Conservation (phyloP, 805 yeast genomes). For the Huiozyma naganishii region DNA sequence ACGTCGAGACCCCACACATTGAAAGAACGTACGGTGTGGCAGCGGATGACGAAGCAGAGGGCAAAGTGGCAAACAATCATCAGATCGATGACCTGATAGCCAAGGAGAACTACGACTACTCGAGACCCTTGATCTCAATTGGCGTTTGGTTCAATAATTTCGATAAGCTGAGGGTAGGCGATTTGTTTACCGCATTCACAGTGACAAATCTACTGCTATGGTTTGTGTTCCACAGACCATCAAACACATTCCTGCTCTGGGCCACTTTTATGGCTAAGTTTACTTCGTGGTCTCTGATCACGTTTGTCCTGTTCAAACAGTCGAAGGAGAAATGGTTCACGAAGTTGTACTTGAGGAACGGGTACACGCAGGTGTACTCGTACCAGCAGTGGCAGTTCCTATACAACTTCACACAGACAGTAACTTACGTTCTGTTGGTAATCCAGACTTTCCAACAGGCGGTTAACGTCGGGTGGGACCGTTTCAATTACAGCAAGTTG, state of each 20-base stretch:
- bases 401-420: slow-evolving; percentile 40
- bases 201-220: slow-evolving; percentile 32
- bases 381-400: slow-evolving; percentile 64
- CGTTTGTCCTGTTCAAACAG: slow-evolving; percentile 45
- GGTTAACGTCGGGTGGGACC: slow-evolving; percentile 9
- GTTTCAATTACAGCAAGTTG: slow-evolving; percentile 21
- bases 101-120: slow-evolving; percentile 33
- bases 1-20: slow-evolving; percentile 79
- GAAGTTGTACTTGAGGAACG: slow-evolving; percentile 50
- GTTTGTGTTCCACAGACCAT: slow-evolving; percentile 23
- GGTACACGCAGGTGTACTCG: slow-evolving; percentile 52
- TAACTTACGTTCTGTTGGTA: slow-evolving; percentile 46
- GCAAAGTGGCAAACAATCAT: slow-evolving; percentile 6
- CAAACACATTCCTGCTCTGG: slow-evolving; percentile 23
- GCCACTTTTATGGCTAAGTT: slow-evolving; percentile 39
- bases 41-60: slow-evolving; percentile 20
- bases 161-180: slow-evolving; percentile 53
- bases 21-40: slow-evolving; percentile 60
- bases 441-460: slow-evolving; percentile 29
- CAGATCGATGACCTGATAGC: slow-evolving; percentile 27
- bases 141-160: slow-evolving; percentile 42
- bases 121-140: slow-evolving; percentile 46
- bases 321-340: slow-evolving; percentile 54
- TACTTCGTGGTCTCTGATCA: slow-evolving; percentile 40
- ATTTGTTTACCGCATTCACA: slow-evolving; percentile 39